Evolutionary conservation across 768 basidiomycete genomes (phyloP), one percentile per base, ranked within the genome.

Genomic region (Filobasidium floriforme): DNA sequence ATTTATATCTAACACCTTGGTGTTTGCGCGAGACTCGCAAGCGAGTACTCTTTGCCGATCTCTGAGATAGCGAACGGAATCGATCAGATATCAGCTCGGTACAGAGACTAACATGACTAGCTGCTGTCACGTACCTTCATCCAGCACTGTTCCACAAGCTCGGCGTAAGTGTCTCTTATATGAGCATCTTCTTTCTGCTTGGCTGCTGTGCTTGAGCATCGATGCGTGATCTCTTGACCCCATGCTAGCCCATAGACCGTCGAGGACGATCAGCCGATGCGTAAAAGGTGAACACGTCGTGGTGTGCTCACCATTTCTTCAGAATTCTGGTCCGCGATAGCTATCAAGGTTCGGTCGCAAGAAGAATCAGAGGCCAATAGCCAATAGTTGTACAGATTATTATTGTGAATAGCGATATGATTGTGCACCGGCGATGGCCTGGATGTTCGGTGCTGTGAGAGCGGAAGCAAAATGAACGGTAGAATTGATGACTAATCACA

Each of bases 1-100:
- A 74, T 97, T 98, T 49, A 88, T 72, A 61, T 86, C 85, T 10
- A 99, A 85, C 26, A 97, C 77, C 29, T 81, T 82, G 18, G 87
- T 86, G 92, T 94, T 49, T 88, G 79, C n/a, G 84, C 81, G 41
- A 97, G 84, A 0, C 90, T 85, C n/a, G 88, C 87, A 32, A 79
- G 75, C 66, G 86, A 85, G 83, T 84, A 90, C 66, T 90, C 89
- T 61, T 78, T 0, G 78, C 73, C 69, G 83, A 84, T 81, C 88
- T 91, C 92, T 97, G 75, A 60, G 37, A 26, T n/a, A 40, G 55
- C 63, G 26, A 60, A 40, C 60, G 44, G 32, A 60, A 66, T 40
- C 44, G 62, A 24, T 70, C 29, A 71, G 65, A 44, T 55, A 60
- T 19, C 44, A 57, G 32, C 32, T 37, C 9, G 32, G 4, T 37